Evolutionary conservation across 2,329 filamentous ascomycete species (phyloP).

Genomic region (Didymella pinodella): DNA sequence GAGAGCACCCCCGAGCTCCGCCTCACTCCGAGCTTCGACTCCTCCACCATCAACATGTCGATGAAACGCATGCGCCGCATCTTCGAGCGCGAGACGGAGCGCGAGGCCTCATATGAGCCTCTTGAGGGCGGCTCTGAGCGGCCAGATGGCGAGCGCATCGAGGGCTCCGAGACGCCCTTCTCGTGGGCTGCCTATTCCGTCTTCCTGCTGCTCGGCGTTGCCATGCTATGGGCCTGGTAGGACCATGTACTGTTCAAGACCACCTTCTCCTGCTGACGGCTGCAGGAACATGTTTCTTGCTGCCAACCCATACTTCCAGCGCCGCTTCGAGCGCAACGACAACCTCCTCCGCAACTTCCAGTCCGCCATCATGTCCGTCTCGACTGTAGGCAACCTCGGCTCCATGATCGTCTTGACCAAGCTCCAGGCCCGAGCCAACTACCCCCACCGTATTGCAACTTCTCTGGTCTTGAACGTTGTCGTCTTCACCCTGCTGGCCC

Average conservation of each 20-base stretch:
- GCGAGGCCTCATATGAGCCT: conserved; percentile 47
- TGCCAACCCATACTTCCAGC: conserved; percentile 90
- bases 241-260: background rate
- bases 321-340: conserved; percentile 74
- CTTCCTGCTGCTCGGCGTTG: conserved; percentile 84
- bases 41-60: conserved; percentile 15
- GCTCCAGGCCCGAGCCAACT: conserved; percentile 82
- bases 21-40: conserved; percentile 11
- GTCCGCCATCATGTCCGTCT: conserved; percentile 85
- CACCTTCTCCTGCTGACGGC: conserved; percentile 15
- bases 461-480: conserved; percentile 79
- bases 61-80: conserved; percentile 50
- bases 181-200: conserved; percentile 87
- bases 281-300: conserved; percentile 98
- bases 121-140: conserved; percentile 49
- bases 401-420: conserved; percentile 80
- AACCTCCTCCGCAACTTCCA: conserved; percentile 86
- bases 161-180: conserved; percentile 59
- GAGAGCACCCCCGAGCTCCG: conserved; percentile 18
- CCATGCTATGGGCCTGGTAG: conserved; percentile 98
- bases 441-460: conserved; percentile 82
- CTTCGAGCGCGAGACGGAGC: conserved; percentile 39
- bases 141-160: conserved; percentile 46
- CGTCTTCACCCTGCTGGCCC: conserved; percentile 78
- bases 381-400: conserved; percentile 80